Percentiles rank a stretch among this genome's conserved stretches.
Conservation (phyloP, 192 early-diverging fungal genomes). For the Lobulomyces angularis region DNA sequence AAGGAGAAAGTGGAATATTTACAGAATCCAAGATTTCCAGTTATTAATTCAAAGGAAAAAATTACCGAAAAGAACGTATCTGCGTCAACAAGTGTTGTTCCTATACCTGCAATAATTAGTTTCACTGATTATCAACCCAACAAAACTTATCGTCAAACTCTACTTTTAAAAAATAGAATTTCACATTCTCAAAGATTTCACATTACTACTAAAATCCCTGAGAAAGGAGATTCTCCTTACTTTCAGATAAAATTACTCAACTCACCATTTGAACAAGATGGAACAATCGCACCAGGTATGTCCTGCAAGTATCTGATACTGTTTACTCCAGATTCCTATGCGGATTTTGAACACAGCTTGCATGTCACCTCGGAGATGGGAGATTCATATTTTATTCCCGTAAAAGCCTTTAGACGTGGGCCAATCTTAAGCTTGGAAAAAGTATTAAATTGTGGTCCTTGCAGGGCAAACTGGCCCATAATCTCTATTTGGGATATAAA, state of each 20-base stretch:
- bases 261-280: slow-evolving; percentile 17
- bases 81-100: too few relatives aligned
- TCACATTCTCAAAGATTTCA: slow-evolving; percentile 21
- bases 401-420: slow-evolving; percentile 19
- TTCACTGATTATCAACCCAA: slow-evolving; percentile 33
- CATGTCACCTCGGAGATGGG: slow-evolving; percentile 24
- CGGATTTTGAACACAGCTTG: slow-evolving; percentile 20
- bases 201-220: slow-evolving; percentile 14
- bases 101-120: slow-evolving; percentile 17
- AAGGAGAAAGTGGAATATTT: too few relatives aligned
- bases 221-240: neutral
- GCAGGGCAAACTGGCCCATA: slow-evolving; percentile 19
- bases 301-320: slow-evolving; percentile 20
- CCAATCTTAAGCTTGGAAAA: slow-evolving; percentile 25
- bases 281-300: slow-evolving; percentile 36
- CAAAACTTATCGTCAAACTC: slow-evolving; percentile 23
- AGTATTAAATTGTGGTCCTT: slow-evolving; percentile 32
- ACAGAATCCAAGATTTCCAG: too few relatives aligned
- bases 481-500: slow-evolving; percentile 16
- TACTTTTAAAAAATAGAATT: slow-evolving; percentile 32
- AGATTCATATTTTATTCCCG: slow-evolving; percentile 11
- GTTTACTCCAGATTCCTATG: slow-evolving; percentile 28
- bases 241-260: slow-evolving; percentile 17
- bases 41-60: too few relatives aligned
- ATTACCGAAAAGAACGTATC: too few relatives aligned